Percentiles rank a stretch among this genome's conserved stretches.
Conservation (phyloP, 352 stramenopile genomes). For the Globisporangium perplexum region DNA sequence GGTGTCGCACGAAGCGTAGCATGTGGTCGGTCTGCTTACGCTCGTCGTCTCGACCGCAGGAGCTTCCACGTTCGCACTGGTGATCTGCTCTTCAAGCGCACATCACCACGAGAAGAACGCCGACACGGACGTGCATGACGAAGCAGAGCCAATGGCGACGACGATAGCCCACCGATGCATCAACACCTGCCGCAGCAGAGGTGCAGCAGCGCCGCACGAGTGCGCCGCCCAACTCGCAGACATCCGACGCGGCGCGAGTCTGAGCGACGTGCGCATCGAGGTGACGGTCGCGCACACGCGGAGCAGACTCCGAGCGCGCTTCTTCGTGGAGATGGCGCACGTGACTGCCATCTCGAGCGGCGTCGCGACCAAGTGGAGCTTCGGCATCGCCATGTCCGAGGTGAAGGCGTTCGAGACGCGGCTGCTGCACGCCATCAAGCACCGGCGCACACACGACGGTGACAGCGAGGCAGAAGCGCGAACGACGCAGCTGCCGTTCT, state of each 20-base stretch:
- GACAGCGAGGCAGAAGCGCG: constrained; percentile 7
- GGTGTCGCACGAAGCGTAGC: neutral
- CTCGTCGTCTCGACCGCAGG: neutral
- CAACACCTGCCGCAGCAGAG: neutral
- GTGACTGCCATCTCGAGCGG: neutral
- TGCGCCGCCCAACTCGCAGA: constrained; percentile 39
- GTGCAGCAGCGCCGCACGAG: constrained; percentile 6
- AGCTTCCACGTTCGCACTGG: neutral
- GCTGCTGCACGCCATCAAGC: constrained; percentile 31
- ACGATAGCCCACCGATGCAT: neutral
- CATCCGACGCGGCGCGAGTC: constrained; percentile 47
- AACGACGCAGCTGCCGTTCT: constrained; percentile 6
- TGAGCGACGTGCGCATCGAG: constrained; percentile 41
- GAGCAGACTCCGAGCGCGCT: constrained; percentile 31
- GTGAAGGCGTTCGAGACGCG: constrained; percentile 32
- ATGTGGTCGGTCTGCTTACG: neutral
- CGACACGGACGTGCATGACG: neutral
- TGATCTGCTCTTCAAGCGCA: neutral
- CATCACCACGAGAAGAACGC: neutral
- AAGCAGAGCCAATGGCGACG: neutral
- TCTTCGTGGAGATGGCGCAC: constrained; percentile 49
- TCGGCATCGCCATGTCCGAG: constrained; percentile 24
- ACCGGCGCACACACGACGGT: constrained; percentile 1
- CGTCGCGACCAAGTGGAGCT: constrained; percentile 15
- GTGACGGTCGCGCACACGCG: constrained; percentile 44